A percentile compares a stretch with the other conserved stretches of the same genome.
phyloP scores from a whole-genome alignment of 441 rosid species.

The Arabidopsis hybrid region DNA sequence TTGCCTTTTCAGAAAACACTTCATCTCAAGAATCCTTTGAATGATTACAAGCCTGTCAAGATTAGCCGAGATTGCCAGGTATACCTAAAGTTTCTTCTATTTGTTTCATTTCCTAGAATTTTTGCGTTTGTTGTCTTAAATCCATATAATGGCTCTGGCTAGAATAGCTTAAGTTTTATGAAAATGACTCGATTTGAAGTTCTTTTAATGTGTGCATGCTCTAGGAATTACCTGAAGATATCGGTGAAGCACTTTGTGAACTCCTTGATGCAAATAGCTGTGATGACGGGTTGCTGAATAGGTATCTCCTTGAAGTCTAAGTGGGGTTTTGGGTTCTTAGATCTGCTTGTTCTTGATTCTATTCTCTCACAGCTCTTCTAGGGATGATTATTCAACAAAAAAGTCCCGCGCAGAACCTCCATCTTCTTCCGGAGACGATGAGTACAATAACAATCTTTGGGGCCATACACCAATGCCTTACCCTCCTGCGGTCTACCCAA shows the following conservation, averaged over 20 bases:
- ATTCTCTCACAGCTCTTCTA: conserved; percentile 43
- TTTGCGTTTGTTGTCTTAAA: not conserved
- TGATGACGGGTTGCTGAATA: conserved; percentile 53
- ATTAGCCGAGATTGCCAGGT: conserved; percentile 99
- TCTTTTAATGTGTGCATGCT: conserved; percentile 25
- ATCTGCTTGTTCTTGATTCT: conserved; percentile 38
- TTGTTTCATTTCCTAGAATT: conserved; percentile 11
- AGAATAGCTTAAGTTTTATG: not conserved
- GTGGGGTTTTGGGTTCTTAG: conserved; percentile 25
- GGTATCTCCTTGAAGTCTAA: conserved; percentile 51
- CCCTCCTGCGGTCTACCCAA: conserved; percentile 60
- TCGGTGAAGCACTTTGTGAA: conserved; percentile 95
- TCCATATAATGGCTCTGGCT: conserved; percentile 1
- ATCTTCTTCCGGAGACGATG: conserved; percentile 62
- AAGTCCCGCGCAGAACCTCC: conserved; percentile 62
- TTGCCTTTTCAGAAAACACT: conserved; percentile 96
- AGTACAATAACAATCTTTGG: conserved; percentile 67
- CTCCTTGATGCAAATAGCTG: conserved; percentile 76
- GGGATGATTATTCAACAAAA: conserved; percentile 62
- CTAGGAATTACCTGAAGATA: conserved; percentile 86
- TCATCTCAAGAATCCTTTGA: conserved; percentile 94
- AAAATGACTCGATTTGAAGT: conserved; percentile 10
- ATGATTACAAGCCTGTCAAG: conserved; percentile 94
- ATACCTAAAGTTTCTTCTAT: conserved; percentile 25
- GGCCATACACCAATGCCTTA: conserved; percentile 55